phyloP scores from a whole-genome alignment of 345 rosid genomes.

The Syzygium aromaticum region DNA sequence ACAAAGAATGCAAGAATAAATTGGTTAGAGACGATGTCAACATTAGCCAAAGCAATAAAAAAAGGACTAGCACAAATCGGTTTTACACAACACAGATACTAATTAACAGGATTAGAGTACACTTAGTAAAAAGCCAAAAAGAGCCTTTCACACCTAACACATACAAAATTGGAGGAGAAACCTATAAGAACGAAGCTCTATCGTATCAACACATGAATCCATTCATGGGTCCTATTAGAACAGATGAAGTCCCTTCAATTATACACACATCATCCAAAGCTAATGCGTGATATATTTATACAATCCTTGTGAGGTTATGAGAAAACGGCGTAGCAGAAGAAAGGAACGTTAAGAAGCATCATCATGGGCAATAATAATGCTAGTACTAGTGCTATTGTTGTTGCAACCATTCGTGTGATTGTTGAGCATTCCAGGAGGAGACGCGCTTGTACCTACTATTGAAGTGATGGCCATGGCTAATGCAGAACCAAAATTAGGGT shows the following conservation, averaged over 20 bases:
- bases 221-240: neutral
- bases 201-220: neutral
- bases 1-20: neutral
- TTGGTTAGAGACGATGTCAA: neutral
- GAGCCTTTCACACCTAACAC: neutral
- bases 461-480: slow-evolving; percentile 5
- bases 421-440: neutral
- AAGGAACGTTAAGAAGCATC: neutral
- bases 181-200: neutral
- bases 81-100: neutral
- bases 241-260: neutral
- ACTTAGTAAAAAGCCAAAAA: neutral
- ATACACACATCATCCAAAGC: neutral
- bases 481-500: neutral
- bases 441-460: neutral
- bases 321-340: neutral
- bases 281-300: neutral
- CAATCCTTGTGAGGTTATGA: neutral
- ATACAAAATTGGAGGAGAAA: neutral
- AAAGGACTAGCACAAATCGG: neutral
- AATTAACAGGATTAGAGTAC: neutral
- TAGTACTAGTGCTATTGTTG: neutral
- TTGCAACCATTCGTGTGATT: neutral
- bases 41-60: neutral
- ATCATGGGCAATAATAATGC: neutral